phyloP scores from a whole-genome alignment of 371 early-diverging fungal genomes.

The Mortierella sp. region DNA sequence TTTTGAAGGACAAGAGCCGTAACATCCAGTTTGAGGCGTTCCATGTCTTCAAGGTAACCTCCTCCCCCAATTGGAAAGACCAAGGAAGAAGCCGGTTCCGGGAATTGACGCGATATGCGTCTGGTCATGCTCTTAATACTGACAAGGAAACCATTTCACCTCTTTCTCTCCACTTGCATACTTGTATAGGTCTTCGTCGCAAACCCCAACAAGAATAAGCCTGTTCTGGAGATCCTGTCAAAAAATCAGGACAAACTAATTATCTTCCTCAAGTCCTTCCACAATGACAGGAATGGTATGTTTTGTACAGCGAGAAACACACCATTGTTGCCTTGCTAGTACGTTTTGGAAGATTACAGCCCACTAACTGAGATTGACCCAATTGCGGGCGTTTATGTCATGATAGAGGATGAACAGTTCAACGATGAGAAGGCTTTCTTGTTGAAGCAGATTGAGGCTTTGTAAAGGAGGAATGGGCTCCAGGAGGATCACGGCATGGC shows the following conservation, averaged over 20 bases:
- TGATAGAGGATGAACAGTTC: constrained; percentile 95
- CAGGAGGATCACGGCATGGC: too few relatives aligned
- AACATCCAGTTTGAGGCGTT: constrained; percentile 99
- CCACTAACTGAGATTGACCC: neutral
- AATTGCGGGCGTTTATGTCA: neutral
- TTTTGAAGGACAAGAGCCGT: constrained; percentile 91
- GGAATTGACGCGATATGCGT: neutral
- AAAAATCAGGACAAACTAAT: constrained; percentile 95
- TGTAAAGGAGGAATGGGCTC: constrained; percentile 23
- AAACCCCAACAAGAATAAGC: constrained; percentile 95
- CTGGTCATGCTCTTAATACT: neutral
- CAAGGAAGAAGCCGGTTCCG: too few relatives aligned
- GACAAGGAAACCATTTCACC: neutral
- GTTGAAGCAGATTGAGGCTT: constrained; percentile 86
- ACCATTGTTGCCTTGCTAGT: neutral
- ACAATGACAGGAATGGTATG: constrained; percentile 92
- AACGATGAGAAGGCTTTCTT: constrained; percentile 97
- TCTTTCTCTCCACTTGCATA: neutral
- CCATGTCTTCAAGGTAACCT: constrained; percentile 98
- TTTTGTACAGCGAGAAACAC: neutral
- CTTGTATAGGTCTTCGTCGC: constrained; percentile 91
- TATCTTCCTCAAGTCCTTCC: constrained; percentile 88
- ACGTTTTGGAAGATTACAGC: constrained; percentile 1
- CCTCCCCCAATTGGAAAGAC: neutral
- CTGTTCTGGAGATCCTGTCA: constrained; percentile 89